Base-by-base conservation (phyloP, 495 filamentous ascomycete genomes). In the Lasiosphaeriaceae sp. region DNA sequence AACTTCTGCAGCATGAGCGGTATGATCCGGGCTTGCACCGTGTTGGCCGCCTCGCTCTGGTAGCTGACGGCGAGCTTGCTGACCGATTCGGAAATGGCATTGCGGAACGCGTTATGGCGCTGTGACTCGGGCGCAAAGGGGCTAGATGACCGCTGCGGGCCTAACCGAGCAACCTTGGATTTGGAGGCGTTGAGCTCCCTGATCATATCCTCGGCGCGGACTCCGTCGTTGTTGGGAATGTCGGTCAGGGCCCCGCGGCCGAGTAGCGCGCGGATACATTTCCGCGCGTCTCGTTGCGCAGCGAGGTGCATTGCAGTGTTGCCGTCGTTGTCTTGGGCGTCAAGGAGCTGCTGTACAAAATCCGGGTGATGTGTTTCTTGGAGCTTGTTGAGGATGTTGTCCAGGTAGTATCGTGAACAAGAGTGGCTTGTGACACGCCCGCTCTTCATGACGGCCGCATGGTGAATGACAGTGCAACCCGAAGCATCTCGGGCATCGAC, bases 281-380 rank as follows among this genome's bases (percentile, higher is more conserved):
- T 96, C 57, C 79, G 81, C 41, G 84, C 90, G 62, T 81, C 86
- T 47, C 87, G 82, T 55, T 89, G 86, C 19, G 92, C 90, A 8
- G 90, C 92, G 24, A 97, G 86, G 52, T 94, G 88, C 52, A 92
- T 78, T 0, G 95, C 90, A 0, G 94, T 96, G 65, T 97, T 92
- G 23, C 92, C 93, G 39, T 88, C 83, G 16, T 83, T 71, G 68
- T 98, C 93, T 64, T 90, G 88, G 20, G 74, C 77, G 62, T 97
- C 80, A 44, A 96, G 66, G 20, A 88, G 78, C 6, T 74, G 68
- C 47, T 88, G 85, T 19, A 96, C 80, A 47, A 90, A 85, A 53
- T 86, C 81, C 17, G 82, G 79, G 11, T 83, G 77, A 51, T 81
- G 80, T 1, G 81, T 78, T 60, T 92, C 86, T 54, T 81, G 79